These are phyloP conservation scores for Tothia fuscella DNA, from an alignment of 2,329 filamentous ascomycete species.

Conservation along the genomic window DNA sequence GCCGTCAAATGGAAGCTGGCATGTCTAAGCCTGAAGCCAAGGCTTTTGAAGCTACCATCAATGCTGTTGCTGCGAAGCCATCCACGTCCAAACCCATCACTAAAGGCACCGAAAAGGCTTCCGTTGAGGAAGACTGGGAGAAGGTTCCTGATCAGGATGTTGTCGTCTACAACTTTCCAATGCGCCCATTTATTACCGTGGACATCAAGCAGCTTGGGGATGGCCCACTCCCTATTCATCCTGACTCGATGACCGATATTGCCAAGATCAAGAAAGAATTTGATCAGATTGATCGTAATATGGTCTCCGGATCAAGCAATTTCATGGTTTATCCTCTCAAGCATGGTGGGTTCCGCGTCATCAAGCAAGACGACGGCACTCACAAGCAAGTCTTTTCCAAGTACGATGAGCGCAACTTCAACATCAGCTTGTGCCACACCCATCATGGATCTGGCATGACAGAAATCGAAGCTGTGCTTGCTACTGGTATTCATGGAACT, in stretches of 20 bases:
- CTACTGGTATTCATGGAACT: conserved; percentile 85
- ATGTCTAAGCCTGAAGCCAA: conserved; percentile 42
- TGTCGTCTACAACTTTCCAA: conserved; percentile 89
- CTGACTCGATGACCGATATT: conserved; percentile 80
- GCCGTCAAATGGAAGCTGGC: conserved; percentile 40
- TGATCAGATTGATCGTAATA: conserved; percentile 88
- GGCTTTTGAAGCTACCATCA: conserved; percentile 45
- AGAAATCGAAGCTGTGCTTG: conserved; percentile 72
- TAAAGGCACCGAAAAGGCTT: conserved; percentile 36
- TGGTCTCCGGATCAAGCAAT: conserved; percentile 77
- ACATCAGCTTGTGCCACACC: conserved; percentile 69
- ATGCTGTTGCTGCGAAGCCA: conserved; percentile 42
- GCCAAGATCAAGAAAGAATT: conserved; percentile 94
- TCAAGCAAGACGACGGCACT: conserved; percentile 84
- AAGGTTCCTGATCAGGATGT: conserved; percentile 61
- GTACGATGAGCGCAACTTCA: conserved; percentile 89
- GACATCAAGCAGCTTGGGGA: conserved; percentile 48
- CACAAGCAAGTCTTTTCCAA: conserved; percentile 88
- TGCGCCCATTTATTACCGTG: conserved; percentile 92
- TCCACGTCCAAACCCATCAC: too few relatives aligned
- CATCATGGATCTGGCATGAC: conserved; percentile 41
- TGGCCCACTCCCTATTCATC: conserved; percentile 52
- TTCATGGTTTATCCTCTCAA: conserved; percentile 94
- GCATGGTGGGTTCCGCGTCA: conserved; percentile 82
- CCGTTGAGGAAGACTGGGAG: conserved; percentile 71